Evolutionary conservation across 1,139 yeast species (phyloP).

Genomic region (Pichia sp.): DNA sequence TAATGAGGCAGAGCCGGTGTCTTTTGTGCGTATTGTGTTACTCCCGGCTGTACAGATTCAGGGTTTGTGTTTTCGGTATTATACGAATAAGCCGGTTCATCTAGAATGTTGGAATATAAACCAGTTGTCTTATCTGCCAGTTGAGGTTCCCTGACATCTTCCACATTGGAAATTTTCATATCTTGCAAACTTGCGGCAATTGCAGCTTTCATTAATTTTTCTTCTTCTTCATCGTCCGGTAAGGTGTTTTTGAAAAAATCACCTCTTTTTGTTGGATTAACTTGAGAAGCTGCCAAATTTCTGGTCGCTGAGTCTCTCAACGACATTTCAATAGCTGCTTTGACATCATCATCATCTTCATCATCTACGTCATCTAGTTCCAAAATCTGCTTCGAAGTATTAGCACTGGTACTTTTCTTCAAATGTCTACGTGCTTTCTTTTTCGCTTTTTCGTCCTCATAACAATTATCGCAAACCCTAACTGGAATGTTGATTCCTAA

Average conservation of each 20-base stretch:
- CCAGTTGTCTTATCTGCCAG: slow-evolving; percentile 14
- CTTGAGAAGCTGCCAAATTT: slow-evolving; percentile 23
- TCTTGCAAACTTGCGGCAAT: slow-evolving; percentile 89
- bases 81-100: neutral
- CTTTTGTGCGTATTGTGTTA: no score
- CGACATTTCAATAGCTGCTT: slow-evolving; percentile 71
- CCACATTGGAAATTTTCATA: slow-evolving; percentile 32
- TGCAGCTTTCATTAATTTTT: slow-evolving; percentile 88
- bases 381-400: neutral
- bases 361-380: slow-evolving; percentile 10
- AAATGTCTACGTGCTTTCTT: slow-evolving; percentile 12
- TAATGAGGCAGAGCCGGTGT: no score
- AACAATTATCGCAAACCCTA: slow-evolving; percentile 90
- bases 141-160: slow-evolving; percentile 10
- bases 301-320: slow-evolving; percentile 28
- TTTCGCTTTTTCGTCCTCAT: slow-evolving; percentile 30
- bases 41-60: no score
- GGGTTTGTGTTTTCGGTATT: no score
- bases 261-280: slow-evolving; percentile 20
- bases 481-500: slow-evolving; percentile 86
- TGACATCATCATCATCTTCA: slow-evolving; percentile 71
- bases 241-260: neutral
- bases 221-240: slow-evolving; percentile 56
- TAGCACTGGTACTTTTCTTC: slow-evolving; percentile 1
- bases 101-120: slow-evolving; percentile 20